These are phyloP conservation scores for Xylariaceae sp. DNA, from an alignment of 2,329 filamentous ascomycete species.

Conservation along the genomic window DNA sequence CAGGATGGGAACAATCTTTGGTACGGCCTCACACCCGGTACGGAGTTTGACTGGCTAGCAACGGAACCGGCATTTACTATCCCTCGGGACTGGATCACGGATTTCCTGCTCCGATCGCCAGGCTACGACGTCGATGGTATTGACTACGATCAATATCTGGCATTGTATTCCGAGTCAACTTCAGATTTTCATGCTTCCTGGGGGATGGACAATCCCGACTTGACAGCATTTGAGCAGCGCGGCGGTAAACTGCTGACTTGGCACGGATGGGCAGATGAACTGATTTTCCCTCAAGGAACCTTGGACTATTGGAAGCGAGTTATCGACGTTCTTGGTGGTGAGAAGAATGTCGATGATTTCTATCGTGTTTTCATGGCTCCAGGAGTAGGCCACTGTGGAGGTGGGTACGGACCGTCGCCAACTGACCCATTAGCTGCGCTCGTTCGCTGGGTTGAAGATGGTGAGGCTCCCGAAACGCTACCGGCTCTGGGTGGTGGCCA, in stretches of 20 bases:
- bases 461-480: conserved; percentile 14
- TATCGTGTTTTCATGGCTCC: conserved; percentile 48
- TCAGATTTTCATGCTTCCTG: conserved; percentile 19
- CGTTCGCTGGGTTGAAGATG: conserved; percentile 19
- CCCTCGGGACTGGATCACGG: background rate
- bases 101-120: conserved; percentile 17
- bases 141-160: conserved; percentile 23
- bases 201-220: conserved; percentile 24
- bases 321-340: conserved; percentile 17
- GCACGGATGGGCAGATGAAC: conserved; percentile 36
- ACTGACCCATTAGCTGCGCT: conserved; percentile 12
- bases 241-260: conserved; percentile 39
- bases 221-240: conserved; percentile 22
- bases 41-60: background rate
- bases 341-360: conserved; percentile 37
- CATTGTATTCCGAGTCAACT: conserved; percentile 14
- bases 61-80: background rate
- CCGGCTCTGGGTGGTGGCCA: conserved; percentile 8
- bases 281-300: conserved; percentile 29
- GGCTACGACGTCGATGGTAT: conserved; percentile 22
- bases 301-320: conserved; percentile 26
- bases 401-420: conserved; percentile 35
- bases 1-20: background rate
- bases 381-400: conserved; percentile 46
- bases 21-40: background rate